Percentiles rank a stretch among this genome's conserved stretches.
Evolutionary conservation across 2,329 filamentous ascomycete genomes (phyloP).

Genomic region (Phyllosticta citrichinensis): DNA sequence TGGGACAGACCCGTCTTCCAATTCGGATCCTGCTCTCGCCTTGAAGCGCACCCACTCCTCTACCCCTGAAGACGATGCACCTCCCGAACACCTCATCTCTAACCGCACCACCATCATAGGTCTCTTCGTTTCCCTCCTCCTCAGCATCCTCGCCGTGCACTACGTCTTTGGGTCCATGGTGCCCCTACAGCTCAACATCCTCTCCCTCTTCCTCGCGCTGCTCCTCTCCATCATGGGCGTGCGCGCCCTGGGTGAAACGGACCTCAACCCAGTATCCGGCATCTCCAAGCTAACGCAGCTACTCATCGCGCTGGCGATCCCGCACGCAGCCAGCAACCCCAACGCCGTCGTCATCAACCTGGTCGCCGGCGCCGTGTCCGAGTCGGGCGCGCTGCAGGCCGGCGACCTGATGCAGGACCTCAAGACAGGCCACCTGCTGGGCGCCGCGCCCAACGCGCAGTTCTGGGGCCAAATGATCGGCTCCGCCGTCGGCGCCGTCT

Average conservation of each 20-base stretch:
- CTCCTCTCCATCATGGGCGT: constrained; percentile 55
- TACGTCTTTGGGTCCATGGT: constrained; percentile 76
- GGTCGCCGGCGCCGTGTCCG: constrained; percentile 79
- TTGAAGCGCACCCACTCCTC: constrained; percentile 23
- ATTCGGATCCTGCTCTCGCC: constrained; percentile 11
- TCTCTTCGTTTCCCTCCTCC: constrained; percentile 61
- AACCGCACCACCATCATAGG: constrained; percentile 62
- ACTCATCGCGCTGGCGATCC: constrained; percentile 85
- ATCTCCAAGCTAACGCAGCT: constrained; percentile 96
- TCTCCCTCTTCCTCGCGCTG: constrained; percentile 72
- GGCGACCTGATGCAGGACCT: constrained; percentile 96
- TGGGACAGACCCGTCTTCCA: constrained; percentile 10
- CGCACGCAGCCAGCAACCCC: constrained; percentile 53
- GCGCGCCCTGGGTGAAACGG: constrained; percentile 65
- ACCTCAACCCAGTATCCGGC: constrained; percentile 90
- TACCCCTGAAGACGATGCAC: constrained; percentile 64
- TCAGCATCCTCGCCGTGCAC: constrained; percentile 76
- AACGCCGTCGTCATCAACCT: constrained; percentile 93
- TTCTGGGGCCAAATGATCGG: constrained; percentile 96
- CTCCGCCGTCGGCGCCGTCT: constrained; percentile 71
- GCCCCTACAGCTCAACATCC: constrained; percentile 68
- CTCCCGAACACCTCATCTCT: constrained; percentile 70
- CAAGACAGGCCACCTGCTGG: constrained; percentile 88
- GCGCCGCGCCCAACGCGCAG: constrained; percentile 85
- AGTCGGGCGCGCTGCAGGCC: constrained; percentile 80